A percentile compares a stretch with the other conserved stretches of the same genome.
These are phyloP conservation scores for Solanum bulbocastanum DNA, from an alignment of 257 asterid species.

Conservation along the genomic window DNA sequence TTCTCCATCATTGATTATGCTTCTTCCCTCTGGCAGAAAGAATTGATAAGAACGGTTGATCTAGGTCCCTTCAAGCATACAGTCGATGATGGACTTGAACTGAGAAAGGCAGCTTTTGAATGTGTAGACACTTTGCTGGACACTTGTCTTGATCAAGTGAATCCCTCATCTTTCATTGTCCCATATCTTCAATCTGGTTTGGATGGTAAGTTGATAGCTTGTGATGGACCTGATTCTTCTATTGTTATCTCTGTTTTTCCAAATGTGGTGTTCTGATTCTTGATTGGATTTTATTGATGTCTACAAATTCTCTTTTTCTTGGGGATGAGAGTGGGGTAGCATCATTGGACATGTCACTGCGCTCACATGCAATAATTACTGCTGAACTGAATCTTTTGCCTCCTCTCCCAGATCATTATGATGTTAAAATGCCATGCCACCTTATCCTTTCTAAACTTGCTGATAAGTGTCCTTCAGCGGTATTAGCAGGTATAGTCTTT, in stretches of 20 bases:
- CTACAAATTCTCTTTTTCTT: not conserved
- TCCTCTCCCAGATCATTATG: constrained; percentile 74
- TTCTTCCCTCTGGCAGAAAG: constrained; percentile 59
- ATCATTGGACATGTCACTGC: not conserved
- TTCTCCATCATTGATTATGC: not conserved
- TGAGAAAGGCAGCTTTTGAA: constrained; percentile 98
- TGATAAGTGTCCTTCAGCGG: constrained; percentile 96
- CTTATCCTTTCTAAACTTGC: constrained; percentile 96
- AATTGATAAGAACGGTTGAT: constrained; percentile 96
- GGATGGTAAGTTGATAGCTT: constrained; percentile 52
- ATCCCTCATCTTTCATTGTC: constrained; percentile 95
- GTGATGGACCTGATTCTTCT: not conserved
- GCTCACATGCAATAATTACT: not conserved
- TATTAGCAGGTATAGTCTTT: constrained; percentile 67
- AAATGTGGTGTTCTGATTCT: not conserved
- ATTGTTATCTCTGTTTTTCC: not conserved
- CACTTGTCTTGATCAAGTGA: constrained; percentile 92
- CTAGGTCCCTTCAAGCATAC: constrained; percentile 99
- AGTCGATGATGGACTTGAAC: constrained; percentile 98
- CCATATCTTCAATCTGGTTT: constrained; percentile 92
- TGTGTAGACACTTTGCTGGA: constrained; percentile 96
- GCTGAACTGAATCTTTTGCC: constrained; percentile 3
- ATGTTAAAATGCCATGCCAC: constrained; percentile 99
- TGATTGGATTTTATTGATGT: not conserved
- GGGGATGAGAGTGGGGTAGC: not conserved